Base-by-base conservation (phyloP, 192 early-diverging fungal genomes). In the Coemansia sp. region DNA sequence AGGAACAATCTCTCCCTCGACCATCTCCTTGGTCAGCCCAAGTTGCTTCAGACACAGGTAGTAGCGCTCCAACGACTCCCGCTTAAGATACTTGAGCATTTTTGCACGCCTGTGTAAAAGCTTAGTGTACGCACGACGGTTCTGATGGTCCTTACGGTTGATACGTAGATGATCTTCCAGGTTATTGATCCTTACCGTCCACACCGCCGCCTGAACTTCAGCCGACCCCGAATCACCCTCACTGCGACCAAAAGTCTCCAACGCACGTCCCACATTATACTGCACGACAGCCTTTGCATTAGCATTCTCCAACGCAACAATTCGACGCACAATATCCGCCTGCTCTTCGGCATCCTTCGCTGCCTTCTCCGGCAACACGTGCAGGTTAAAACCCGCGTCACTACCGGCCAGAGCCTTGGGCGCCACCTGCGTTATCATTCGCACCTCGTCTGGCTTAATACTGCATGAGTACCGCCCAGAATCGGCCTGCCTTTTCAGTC, bases 201-300 rank as follows among this genome's bases (percentile, higher is more conserved):
- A 88, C 33, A 96, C 84, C 2, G 95, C 95, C 45, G 93, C 96
- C 89, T 99, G 96, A 14, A 96, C 96, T 76, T 94, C 93, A 6
- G 94, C 81, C 66, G 90, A 94, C 17, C 96, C 96, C 12, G 95
- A 94, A 75, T 99, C 96, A 30, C 85, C 85, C 32, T 87, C 85
- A 31, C 75, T 78, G 49, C 90, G 80, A 25, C 89, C 90, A 84
- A 97, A 97, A 68, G 89, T 83, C 54, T 90, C 86, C 32, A 94
- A 75, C 7, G 90, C 87, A 36, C 86, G 77, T 67, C 75, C 69
- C 29, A 87, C 77, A 69, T 99, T 99, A 81, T 87, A 92, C 40
- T 92, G 82, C 60, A 77, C 76, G 29, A 96, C 83, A 64, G 86
- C 85, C 67, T 89, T 88, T 56, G 88, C 84, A 69, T 86, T 90